These are phyloP conservation scores for Collybiopsis luxurians DNA, from an alignment of 768 basidiomycete species.

Conservation along the genomic window DNA sequence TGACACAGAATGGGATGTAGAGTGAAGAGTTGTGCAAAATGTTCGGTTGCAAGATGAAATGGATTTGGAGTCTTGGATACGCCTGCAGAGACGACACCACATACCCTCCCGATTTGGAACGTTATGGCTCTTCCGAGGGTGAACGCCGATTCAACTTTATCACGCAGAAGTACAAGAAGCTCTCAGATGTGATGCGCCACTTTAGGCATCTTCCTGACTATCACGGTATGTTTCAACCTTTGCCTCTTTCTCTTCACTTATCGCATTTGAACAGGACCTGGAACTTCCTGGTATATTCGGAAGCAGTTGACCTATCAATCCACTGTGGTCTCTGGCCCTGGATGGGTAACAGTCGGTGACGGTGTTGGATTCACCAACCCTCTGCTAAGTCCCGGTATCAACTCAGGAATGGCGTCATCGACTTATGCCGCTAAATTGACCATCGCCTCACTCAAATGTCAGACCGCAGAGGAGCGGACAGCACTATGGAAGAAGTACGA, in stretches of 20 bases:
- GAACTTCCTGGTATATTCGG: constrained; percentile 13
- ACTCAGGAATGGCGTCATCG: constrained; percentile 12
- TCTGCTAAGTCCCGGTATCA: constrained; percentile 14
- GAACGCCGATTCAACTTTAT: constrained; percentile 15
- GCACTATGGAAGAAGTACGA: no score
- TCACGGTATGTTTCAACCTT: neutral
- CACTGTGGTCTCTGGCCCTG: constrained; percentile 10
- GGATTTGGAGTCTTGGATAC: constrained; percentile 12
- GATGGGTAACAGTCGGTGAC: constrained; percentile 13
- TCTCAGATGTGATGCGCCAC: constrained; percentile 10
- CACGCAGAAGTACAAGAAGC: constrained; percentile 10
- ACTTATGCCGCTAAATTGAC: constrained; percentile 10
- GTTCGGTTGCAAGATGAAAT: constrained; percentile 12
- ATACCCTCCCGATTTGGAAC: constrained; percentile 8
- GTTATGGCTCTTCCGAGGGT: constrained; percentile 10
- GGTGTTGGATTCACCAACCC: constrained; percentile 13
- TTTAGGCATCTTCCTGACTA: constrained; percentile 9
- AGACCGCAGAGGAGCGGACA: no score
- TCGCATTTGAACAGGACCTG: constrained; percentile 3
- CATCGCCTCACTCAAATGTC: no score
- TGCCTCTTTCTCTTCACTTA: no score
- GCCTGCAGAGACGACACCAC: constrained; percentile 10
- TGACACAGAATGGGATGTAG: neutral
- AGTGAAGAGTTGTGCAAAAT: constrained; percentile 10
- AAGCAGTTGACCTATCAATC: constrained; percentile 13